Percentiles rank a stretch among this genome's conserved stretches.
Evolutionary conservation across 2,329 filamentous ascomycete species (phyloP).

Genomic region (Calonectria naviculata): DNA sequence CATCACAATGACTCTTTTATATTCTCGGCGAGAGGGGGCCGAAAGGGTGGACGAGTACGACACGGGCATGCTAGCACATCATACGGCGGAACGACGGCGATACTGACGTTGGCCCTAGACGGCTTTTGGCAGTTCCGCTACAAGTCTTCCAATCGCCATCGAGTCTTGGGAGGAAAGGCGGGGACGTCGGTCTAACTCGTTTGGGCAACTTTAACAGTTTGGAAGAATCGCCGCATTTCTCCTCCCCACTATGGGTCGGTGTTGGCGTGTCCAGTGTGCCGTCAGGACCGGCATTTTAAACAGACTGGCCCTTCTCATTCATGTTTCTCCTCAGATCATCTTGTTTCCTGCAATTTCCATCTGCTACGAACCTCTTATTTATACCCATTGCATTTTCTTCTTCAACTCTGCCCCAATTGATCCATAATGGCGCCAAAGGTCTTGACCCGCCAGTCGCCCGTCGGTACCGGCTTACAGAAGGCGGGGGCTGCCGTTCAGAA

Average conservation of each 20-base stretch:
- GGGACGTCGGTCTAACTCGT: not conserved
- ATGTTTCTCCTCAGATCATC: not conserved
- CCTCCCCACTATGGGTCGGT: not conserved
- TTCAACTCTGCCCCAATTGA: not conserved
- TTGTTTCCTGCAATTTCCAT: not conserved
- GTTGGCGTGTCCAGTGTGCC: not conserved
- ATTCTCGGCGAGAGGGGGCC: not conserved
- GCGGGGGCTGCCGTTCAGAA: not conserved
- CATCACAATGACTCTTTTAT: not conserved
- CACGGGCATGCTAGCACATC: not conserved
- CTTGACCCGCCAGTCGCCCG: not conserved
- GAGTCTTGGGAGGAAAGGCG: not conserved
- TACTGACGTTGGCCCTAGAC: not conserved
- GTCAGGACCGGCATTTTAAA: not conserved
- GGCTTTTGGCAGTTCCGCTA: not conserved
- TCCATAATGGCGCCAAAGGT: not conserved
- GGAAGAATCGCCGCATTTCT: constrained; percentile 2
- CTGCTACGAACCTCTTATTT: not conserved
- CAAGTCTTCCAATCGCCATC: not conserved
- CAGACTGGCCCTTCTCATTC: not conserved
- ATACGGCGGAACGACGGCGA: not conserved
- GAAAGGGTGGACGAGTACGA: not conserved
- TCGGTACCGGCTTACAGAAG: not conserved
- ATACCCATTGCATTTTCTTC: not conserved
- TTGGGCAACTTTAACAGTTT: constrained; percentile 9